phyloP scores from a whole-genome alignment of 495 filamentous ascomycete genomes.

The Cercophora newfieldiana region DNA sequence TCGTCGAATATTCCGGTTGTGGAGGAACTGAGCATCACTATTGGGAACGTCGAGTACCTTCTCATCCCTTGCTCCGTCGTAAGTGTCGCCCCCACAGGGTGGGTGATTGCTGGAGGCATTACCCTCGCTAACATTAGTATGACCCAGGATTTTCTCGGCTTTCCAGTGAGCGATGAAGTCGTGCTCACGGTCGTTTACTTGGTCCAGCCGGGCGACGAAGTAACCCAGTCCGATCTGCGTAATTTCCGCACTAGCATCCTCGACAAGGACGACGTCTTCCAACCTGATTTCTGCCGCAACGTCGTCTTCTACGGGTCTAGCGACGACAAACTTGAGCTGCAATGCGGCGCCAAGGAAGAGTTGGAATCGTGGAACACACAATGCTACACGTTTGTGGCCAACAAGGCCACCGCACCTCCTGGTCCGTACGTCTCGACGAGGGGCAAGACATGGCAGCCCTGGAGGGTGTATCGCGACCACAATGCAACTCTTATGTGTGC shows the following conservation, averaged over 20 bases:
- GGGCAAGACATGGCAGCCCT: conserved; percentile 8
- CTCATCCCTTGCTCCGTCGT: not conserved
- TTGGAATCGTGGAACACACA: not conserved
- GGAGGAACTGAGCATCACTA: not conserved
- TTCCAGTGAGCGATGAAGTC: not conserved
- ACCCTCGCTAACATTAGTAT: no score
- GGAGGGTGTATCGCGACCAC: conserved; percentile 4
- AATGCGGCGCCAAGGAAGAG: conserved; percentile 1
- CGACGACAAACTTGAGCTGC: not conserved
- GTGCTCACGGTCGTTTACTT: not conserved
- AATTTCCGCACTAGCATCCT: conserved; percentile 1
- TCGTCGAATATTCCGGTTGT: no score
- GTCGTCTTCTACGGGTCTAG: conserved; percentile 1
- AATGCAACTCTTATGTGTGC: conserved; percentile 7
- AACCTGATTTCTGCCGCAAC: conserved; percentile 3
- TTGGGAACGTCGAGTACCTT: not conserved
- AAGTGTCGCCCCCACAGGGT: not conserved
- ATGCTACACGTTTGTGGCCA: not conserved
- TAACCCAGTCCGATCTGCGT: not conserved
- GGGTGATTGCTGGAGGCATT: not conserved
- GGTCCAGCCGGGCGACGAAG: not conserved
- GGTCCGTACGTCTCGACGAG: not conserved
- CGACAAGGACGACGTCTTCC: conserved; percentile 8
- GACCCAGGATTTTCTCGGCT: conserved; percentile 5
- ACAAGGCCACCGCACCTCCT: not conserved